phyloP scores from a whole-genome alignment of 176 grass and related monocot species.

The Musa schizocarpa region DNA sequence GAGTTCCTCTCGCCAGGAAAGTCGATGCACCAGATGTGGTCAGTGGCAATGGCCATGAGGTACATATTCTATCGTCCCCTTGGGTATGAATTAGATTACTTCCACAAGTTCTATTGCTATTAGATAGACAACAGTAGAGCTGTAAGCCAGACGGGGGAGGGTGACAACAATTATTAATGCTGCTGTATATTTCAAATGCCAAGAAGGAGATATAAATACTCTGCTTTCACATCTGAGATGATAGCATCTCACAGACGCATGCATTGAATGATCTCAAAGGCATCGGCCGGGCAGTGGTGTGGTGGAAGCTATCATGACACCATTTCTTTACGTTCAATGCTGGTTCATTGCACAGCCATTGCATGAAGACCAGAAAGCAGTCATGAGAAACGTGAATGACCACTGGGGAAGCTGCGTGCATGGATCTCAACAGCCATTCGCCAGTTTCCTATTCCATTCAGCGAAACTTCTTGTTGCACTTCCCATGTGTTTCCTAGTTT shows the following conservation, averaged over 20 bases:
- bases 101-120: too few relatives aligned
- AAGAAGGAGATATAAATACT: neutral
- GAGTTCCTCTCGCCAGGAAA: conserved; percentile 21
- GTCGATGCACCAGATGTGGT: conserved; percentile 57
- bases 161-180: conserved; percentile 11
- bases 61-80: neutral
- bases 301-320: conserved; percentile 28
- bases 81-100: neutral
- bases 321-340: neutral
- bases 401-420: too few relatives aligned
- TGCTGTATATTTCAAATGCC: neutral
- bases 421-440: too few relatives aligned
- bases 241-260: conserved; percentile 11
- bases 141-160: conserved; percentile 4
- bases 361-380: too few relatives aligned
- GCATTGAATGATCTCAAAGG: conserved; percentile 28
- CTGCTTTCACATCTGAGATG: neutral
- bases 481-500: conserved; percentile 7
- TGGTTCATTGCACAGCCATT: neutral
- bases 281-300: conserved; percentile 17
- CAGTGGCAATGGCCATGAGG: conserved; percentile 94
- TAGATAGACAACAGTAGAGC: conserved; percentile 1
- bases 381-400: too few relatives aligned
- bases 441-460: too few relatives aligned
- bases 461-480: neutral